A percentile compares a stretch with the other conserved stretches of the same genome.
These are phyloP conservation scores for Ceratobasidium sp. DNA, from an alignment of 1,284 basidiomycete species.

Conservation along the genomic window DNA sequence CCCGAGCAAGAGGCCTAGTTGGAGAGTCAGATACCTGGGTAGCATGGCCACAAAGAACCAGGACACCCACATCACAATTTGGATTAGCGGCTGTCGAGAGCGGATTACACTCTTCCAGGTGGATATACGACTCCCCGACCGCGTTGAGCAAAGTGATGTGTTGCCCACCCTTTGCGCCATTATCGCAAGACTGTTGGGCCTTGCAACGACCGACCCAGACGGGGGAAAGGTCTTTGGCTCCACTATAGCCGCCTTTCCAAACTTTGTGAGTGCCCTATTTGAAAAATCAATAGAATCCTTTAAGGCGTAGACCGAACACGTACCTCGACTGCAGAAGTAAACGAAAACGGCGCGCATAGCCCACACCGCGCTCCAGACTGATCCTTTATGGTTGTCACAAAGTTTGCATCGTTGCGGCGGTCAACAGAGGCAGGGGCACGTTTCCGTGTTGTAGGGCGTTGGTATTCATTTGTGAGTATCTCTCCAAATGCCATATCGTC, in stretches of 20 bases:
- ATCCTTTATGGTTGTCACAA: constrained; percentile 7
- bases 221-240: background rate
- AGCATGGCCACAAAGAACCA: background rate
- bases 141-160: background rate
- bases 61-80: background rate
- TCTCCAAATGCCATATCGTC: constrained; percentile 1
- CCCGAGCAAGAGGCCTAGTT: background rate
- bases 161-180: background rate
- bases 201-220: constrained; percentile 18
- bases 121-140: constrained; percentile 8
- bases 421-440: background rate
- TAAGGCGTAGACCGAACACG: background rate
- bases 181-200: constrained; percentile 1
- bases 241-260: constrained; percentile 7
- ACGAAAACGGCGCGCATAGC: constrained; percentile 18
- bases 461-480: constrained; percentile 1
- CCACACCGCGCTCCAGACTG: background rate
- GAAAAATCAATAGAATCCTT: background rate
- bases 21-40: background rate
- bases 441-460: no score
- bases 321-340: constrained; percentile 32
- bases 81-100: background rate
- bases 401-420: constrained; percentile 3
- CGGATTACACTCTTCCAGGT: background rate
- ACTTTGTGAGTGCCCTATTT: constrained; percentile 14